A percentile compares a stretch with the other conserved stretches of the same genome.
These are phyloP conservation scores for Sporothrix globosa DNA, from an alignment of 2,329 filamentous ascomycete genomes.

Conservation along the genomic window DNA sequence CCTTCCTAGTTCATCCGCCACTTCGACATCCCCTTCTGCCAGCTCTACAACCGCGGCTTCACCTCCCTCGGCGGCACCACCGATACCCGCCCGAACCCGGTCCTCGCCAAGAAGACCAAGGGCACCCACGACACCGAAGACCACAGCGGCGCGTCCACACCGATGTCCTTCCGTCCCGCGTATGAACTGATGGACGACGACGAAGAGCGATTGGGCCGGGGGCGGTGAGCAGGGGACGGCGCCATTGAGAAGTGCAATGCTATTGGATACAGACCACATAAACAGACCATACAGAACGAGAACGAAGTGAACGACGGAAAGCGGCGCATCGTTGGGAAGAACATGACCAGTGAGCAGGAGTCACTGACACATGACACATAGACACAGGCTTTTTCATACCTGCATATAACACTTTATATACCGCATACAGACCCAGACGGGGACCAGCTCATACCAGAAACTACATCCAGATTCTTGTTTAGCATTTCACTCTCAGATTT, in stretches of 20 bases:
- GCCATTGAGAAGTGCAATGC: too few relatives aligned
- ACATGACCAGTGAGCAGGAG: background rate
- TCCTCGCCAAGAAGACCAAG: constrained; percentile 53
- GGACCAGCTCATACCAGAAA: background rate
- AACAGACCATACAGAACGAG: background rate
- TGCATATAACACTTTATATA: constrained; percentile 6
- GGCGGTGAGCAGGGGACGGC: constrained; percentile 47
- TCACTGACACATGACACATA: background rate
- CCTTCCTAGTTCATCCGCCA: constrained; percentile 71
- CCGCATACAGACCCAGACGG: background rate
- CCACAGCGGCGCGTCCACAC: constrained; percentile 15
- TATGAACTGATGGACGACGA: constrained; percentile 75
- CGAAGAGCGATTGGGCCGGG: constrained; percentile 77
- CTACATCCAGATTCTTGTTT: constrained; percentile 2
- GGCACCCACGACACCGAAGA: constrained; percentile 33
- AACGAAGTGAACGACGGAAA: background rate
- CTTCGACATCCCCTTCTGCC: constrained; percentile 80
- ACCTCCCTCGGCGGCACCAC: constrained; percentile 83
- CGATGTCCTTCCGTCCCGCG: constrained; percentile 65
- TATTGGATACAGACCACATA: background rate
- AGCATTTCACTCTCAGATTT: background rate
- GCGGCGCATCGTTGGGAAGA: background rate
- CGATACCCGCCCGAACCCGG: constrained; percentile 89
- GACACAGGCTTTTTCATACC: background rate
- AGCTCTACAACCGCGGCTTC: constrained; percentile 70